Percentiles rank a stretch among this genome's conserved stretches.
Evolutionary conservation across 164 flowering plant species (phyloP).

Genomic region (Dillenia turbinata): DNA sequence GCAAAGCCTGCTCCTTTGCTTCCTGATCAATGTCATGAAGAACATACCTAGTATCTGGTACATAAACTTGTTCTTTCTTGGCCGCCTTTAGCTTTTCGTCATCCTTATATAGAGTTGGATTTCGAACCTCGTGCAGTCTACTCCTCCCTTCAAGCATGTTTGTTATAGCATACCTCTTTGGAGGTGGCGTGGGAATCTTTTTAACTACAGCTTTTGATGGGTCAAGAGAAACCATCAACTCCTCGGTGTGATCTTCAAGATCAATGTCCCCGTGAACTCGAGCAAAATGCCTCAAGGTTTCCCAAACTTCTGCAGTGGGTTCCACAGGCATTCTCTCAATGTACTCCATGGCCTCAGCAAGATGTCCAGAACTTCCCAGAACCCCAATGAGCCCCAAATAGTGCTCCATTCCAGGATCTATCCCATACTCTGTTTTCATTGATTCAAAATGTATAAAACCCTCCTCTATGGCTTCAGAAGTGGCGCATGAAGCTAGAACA

Average conservation of each 20-base stretch:
- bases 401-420: conserved; percentile 52
- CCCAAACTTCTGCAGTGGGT: conserved; percentile 58
- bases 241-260: conserved; percentile 73
- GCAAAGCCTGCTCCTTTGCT: conserved; percentile 87
- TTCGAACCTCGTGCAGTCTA: conserved; percentile 43
- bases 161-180: conserved; percentile 36
- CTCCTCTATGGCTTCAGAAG: conserved; percentile 73
- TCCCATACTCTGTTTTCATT: conserved; percentile 53
- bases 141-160: conserved; percentile 75
- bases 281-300: conserved; percentile 60
- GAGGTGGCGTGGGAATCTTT: conserved; percentile 63
- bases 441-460: conserved; percentile 65
- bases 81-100: conserved; percentile 50
- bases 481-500: conserved; percentile 65
- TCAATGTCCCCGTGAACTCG: conserved; percentile 79
- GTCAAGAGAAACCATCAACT: conserved; percentile 54
- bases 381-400: conserved; percentile 56
- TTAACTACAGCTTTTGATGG: conserved; percentile 41
- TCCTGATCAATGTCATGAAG: conserved; percentile 95
- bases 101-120: conserved; percentile 47
- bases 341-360: conserved; percentile 52
- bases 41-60: conserved; percentile 83
- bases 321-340: conserved; percentile 53
- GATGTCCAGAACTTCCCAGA: conserved; percentile 61
- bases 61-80: conserved; percentile 58